Base-by-base conservation (phyloP, 2,329 filamentous ascomycete genomes). In the Neopestalotiopsis clavispora region DNA sequence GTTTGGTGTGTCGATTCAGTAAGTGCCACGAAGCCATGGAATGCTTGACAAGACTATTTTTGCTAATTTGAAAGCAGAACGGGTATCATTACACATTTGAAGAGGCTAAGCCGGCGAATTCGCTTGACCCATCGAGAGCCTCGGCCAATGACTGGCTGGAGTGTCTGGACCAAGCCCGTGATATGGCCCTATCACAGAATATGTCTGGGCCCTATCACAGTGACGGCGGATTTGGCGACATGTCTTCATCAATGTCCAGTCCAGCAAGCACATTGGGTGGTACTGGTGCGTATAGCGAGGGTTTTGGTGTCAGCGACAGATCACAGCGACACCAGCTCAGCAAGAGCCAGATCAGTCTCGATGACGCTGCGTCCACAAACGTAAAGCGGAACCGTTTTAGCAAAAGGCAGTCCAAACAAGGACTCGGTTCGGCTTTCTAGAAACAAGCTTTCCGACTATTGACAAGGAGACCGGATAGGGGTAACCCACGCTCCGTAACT, bases 1-100 rank as follows among this genome's bases (percentile, higher is more conserved):
- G 91, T 93, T 69, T 98, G 94, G 94, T 92, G 92, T 80, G 91
- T 98, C 66, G 94, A 98, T 83, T 97, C 94, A 74, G 96, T 98
- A 90, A 86, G 94, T 87, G 68, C 59, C 9, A 62, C 63, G 45
- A 60, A 38, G 34, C 10, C 6, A 38, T 38, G 40, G 28, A 40
- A 56, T 58, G 28, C 13, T 58, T 38, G 34, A 7, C 34, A 69
- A 10, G 42, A 62, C 28, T 70, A 71, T 57, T 72, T 66, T 66
- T 30, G 52, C 69, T 68, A 28, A 70, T 56, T 6, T 1, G 45
- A 17, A 32, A n/a, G 13, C 9, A 70, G 69, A 38, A 69, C 72
- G 95, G 97, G 69, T 92, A 95, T 76, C 95, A 97, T 75, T 96
- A 93, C 78, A 92, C 92, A 14, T 99, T 99, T 76, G 96, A 99